Evolutionary conservation across 139 green algal species (phyloP).

Genomic region (Zygnema cylindricum): DNA sequence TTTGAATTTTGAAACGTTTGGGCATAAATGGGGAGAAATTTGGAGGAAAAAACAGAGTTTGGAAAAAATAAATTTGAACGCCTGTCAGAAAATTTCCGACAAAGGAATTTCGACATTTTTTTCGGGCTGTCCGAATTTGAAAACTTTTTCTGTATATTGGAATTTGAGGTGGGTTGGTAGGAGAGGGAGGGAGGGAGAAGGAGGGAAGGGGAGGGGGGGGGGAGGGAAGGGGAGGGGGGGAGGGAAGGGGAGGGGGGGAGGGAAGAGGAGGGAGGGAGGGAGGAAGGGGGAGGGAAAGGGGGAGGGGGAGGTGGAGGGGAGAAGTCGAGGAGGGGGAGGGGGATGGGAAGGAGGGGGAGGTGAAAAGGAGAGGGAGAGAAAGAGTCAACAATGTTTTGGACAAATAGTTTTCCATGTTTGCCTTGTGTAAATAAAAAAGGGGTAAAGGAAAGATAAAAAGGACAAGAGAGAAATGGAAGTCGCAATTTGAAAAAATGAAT

Average conservation of each 20-base stretch:
- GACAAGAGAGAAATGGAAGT: no score
- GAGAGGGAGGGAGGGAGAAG: neutral
- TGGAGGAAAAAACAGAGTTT: constrained; percentile 5
- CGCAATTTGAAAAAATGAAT: no score
- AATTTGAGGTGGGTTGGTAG: constrained; percentile 29
- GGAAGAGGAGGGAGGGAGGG: no score
- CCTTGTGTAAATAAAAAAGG: no score
- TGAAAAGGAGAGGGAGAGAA: no score
- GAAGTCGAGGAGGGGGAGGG: no score
- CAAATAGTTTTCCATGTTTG: no score
- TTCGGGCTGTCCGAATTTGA: constrained; percentile 14
- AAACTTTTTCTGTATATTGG: constrained; percentile 31
- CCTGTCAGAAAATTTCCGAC: constrained; percentile 28
- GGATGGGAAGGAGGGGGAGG: no score
- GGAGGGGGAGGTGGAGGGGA: neutral
- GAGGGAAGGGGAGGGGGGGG: neutral
- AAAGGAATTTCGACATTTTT: neutral
- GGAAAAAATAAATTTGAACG: constrained; percentile 34
- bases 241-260: neutral
- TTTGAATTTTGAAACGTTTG: neutral
- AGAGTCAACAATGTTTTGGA: no score
- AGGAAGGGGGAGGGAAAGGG: neutral
- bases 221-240: neutral
- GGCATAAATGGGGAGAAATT: neutral
- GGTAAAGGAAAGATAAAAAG: no score